Base-by-base conservation (phyloP, 148 eudicot species). In the Limonium bicolor region DNA sequence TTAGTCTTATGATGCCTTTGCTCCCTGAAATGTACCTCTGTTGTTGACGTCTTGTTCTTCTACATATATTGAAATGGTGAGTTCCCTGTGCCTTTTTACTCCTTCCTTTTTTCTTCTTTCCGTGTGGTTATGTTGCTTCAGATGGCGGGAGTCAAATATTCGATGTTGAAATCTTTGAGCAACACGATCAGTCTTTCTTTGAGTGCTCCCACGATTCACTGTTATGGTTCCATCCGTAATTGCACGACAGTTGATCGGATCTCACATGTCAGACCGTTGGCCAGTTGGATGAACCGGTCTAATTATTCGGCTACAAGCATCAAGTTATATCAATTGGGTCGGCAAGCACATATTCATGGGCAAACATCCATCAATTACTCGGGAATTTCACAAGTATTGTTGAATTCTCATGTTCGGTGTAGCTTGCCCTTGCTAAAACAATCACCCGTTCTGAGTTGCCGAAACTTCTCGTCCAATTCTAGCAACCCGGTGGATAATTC, bases 71-170 rank as follows among this genome's bases (percentile, higher is more conserved):
- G n/a, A n/a, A n/a, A n/a, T n/a, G n/a, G n/a, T n/a, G n/a, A n/a
- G n/a, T n/a, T n/a, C n/a, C n/a, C n/a, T n/a, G n/a, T n/a, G n/a
- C n/a, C n/a, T n/a, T n/a, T n/a, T n/a, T n/a, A n/a, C n/a, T n/a
- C n/a, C n/a, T 13, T 43, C 19, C 31, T 43, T 13, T 41, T 27
- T 36, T 25, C 10, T n/a, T 7, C 25, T 36, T 51, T 26, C 19
- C 10, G 26, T 27, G 31, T 16, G 32, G 10, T 52, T 29, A 10
- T 25, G 46, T 25, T 29, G 0, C 14, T 31, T 33, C 16, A 11
- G 59, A 77, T 77, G 80, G 78, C 66, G 50, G 65, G 70, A 30
- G 70, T 72, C 48, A 67, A 76, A 69, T 32, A 60, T 67, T 62
- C 55, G 4, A 46, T 52, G 54, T 32, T 62, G 72, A 78, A 63